These are phyloP conservation scores for Jacaranda copaia DNA, from an alignment of 257 asterid species.

Conservation along the genomic window DNA sequence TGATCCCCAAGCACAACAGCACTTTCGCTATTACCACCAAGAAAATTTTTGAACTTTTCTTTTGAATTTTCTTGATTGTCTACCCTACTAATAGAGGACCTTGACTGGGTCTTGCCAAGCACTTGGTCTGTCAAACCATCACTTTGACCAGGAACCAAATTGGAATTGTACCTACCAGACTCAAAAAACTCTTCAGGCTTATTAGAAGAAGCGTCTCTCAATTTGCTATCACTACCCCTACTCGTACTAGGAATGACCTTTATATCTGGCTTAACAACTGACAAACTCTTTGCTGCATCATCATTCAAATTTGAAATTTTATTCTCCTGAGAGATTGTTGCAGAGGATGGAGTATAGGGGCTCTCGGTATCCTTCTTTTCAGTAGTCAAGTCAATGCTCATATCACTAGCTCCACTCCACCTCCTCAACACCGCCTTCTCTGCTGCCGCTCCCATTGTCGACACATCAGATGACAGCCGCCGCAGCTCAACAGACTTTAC, in stretches of 20 bases:
- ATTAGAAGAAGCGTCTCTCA: slow-evolving; percentile 45
- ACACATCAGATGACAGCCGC: slow-evolving; percentile 69
- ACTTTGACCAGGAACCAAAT: slow-evolving; percentile 34
- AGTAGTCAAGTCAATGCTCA: slow-evolving; percentile 74
- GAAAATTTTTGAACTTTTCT: slow-evolving; percentile 40
- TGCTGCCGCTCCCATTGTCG: slow-evolving; percentile 46
- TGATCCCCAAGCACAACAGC: slow-evolving; percentile 43
- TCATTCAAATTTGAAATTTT: slow-evolving; percentile 40
- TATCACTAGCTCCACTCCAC: slow-evolving; percentile 87
- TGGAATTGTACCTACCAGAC: slow-evolving; percentile 40
- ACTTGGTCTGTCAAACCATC: slow-evolving; percentile 47
- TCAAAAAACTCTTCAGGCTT: slow-evolving; percentile 46
- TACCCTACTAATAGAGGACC: slow-evolving; percentile 37
- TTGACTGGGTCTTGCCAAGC: slow-evolving; percentile 43
- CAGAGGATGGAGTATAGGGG: slow-evolving; percentile 60
- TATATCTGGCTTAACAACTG: slow-evolving; percentile 41
- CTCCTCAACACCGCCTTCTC: slow-evolving; percentile 71
- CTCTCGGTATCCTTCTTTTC: slow-evolving; percentile 72
- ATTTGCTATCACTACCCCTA: slow-evolving; percentile 39
- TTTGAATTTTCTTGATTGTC: slow-evolving; percentile 51
- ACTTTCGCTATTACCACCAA: slow-evolving; percentile 30
- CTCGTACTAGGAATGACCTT: slow-evolving; percentile 38
- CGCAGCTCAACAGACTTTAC: slow-evolving; percentile 65
- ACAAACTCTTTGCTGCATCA: slow-evolving; percentile 33
- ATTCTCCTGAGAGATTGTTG: slow-evolving; percentile 49